Evolutionary conservation across 225 moss, liverwort and hornwort genomes (phyloP).

Genomic region (Pleurozium schreberi): DNA sequence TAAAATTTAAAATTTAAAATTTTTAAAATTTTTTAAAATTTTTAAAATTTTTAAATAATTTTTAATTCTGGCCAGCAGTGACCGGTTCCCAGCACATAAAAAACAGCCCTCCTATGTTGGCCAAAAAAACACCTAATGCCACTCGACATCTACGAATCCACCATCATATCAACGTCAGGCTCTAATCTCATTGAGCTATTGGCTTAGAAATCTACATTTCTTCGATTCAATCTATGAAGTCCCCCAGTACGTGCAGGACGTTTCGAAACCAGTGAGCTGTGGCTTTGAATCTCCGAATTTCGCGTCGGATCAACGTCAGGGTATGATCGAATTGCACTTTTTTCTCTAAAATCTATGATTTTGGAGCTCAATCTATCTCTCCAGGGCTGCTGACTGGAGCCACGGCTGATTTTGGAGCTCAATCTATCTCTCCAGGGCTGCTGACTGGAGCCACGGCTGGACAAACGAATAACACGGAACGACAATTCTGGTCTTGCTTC

Average conservation of each 20-base stretch:
- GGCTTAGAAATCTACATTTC: neutral
- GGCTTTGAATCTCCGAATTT: neutral
- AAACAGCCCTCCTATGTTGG: too few species aligned
- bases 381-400: too few species aligned
- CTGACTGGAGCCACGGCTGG: neutral
- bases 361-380: neutral
- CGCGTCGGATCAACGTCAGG: neutral
- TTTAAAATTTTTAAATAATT: too few species aligned
- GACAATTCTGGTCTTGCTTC: neutral
- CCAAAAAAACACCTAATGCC: too few species aligned
- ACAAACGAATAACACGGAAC: neutral
- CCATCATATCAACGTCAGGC: neutral
- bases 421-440: neutral
- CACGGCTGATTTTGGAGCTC: neutral
- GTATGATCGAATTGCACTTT: neutral
- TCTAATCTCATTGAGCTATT: too few species aligned
- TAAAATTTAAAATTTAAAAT: too few species aligned
- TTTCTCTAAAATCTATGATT: neutral
- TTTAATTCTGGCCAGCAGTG: too few species aligned
- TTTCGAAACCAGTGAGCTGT: neutral
- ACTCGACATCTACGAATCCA: neutral
- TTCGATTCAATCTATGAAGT: neutral
- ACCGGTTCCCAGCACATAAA: too few species aligned
- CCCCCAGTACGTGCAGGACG: fast-evolving
- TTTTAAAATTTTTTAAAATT: too few species aligned